Conservation (phyloP, 169 alveolate species). For the Plasmodium adleri region DNA sequence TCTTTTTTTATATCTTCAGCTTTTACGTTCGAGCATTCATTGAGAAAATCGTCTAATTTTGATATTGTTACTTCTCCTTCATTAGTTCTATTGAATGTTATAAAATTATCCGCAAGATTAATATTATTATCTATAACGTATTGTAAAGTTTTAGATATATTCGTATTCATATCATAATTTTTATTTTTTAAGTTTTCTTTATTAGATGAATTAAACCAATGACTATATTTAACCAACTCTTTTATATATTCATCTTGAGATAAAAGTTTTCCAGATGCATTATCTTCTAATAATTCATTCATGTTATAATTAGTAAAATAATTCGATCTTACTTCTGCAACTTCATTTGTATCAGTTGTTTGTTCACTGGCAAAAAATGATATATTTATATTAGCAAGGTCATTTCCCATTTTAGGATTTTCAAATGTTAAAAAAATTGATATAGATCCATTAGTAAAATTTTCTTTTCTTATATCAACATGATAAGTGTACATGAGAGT, state of each 20-base stretch:
- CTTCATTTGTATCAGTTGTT: not conserved
- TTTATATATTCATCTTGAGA: too few species aligned
- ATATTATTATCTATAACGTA: not conserved
- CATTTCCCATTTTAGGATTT: not conserved
- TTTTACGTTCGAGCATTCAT: constrained; percentile 3
- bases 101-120: constrained; percentile 12
- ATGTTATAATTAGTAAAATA: too few species aligned
- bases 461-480: constrained; percentile 10
- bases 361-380: constrained; percentile 13
- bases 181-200: too few species aligned
- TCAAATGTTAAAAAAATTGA: constrained; percentile 7
- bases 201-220: too few species aligned
- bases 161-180: too few species aligned
- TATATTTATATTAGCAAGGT: not conserved
- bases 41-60: constrained; percentile 25
- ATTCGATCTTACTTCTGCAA: not conserved
- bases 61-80: constrained; percentile 15
- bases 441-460: constrained; percentile 35
- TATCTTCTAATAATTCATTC: too few species aligned
- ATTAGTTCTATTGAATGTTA: constrained; percentile 17
- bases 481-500: constrained; percentile 11
- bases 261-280: too few species aligned
- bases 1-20: not conserved
- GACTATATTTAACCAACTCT: too few species aligned
- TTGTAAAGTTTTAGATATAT: too few species aligned